Base-by-base conservation (phyloP, 768 basidiomycete species). In the Baorangia bicolor region DNA sequence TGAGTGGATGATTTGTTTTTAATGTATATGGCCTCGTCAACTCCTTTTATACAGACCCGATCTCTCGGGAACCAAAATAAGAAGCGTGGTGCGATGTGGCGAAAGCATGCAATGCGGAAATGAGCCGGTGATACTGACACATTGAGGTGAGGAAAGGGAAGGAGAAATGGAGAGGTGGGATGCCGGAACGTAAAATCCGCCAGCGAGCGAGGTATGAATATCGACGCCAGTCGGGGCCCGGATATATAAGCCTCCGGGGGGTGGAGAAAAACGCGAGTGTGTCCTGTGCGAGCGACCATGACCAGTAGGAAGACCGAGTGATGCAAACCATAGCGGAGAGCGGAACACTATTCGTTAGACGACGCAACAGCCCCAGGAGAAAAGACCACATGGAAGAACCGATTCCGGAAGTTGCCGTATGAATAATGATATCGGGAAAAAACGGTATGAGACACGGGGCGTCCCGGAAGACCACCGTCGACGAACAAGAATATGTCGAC, bases 191-290 rank as follows among this genome's bases (percentile, higher is more conserved):
- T 14, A 51, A 39, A 52, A 54, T 37, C 70, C 62, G 60, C 62
- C 66, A 71, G 66, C 74, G 64, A 70, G 70, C 69, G 76, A 76
- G 73, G 74, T 72, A 79, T 77, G 75, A 78, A 78, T 79, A 75
- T 73, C 73, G 72, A 67, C 61, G 71, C 66, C 64, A 63, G 58
- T 58, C 53, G 61, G 61, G 28, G 49, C 73, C 74, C 70, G 67
- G 68, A 70, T 60, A 70, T 60, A 61, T 63, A 63, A 60, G 45
- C 38, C 33, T 61, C 61, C 65, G 59, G 63, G 62, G 21, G 7
- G 40, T 49, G 9, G n/a, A 37, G 46, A 55, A 50, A 58, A 61
- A 52, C 30, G 65, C 55, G 69, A 57, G 64, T 63, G 62, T 65
- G 69, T 75, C 74, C 74, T 73, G 67, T 69, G 62, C 74, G 74